A percentile compares a stretch with the other conserved stretches of the same genome.
phyloP scores from a whole-genome alignment of 306 rosid species.

The Lathyrus sativus region DNA sequence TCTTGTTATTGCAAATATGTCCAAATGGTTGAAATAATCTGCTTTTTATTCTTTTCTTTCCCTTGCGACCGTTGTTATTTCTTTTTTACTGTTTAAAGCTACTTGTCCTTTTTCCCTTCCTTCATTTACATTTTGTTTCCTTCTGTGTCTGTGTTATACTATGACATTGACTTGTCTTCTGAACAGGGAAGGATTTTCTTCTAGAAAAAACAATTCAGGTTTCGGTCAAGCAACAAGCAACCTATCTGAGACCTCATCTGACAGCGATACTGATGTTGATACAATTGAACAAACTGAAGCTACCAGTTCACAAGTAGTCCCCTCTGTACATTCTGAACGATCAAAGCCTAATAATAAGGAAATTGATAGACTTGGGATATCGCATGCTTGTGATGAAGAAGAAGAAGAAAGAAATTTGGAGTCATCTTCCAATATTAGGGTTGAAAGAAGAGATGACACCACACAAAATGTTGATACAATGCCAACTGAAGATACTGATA shows the following conservation, averaged over 20 bases:
- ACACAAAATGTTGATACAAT: conserved; percentile 44
- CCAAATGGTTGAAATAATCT: conserved; percentile 26
- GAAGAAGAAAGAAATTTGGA: conserved; percentile 44
- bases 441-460: conserved; percentile 44
- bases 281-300: conserved; percentile 48
- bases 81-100: conserved; percentile 26
- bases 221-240: conserved; percentile 57
- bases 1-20: conserved; percentile 6
- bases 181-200: conserved; percentile 82
- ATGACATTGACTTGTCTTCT: conserved; percentile 38
- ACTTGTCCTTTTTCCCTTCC: background rate
- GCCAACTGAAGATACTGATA: conserved; percentile 40
- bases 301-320: conserved; percentile 48
- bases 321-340: conserved; percentile 47
- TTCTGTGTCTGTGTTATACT: conserved; percentile 28
- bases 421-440: conserved; percentile 35
- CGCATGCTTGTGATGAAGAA: conserved; percentile 48
- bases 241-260: conserved; percentile 54
- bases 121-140: background rate
- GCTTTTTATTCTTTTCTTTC: conserved; percentile 5
- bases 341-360: conserved; percentile 44
- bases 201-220: conserved; percentile 60
- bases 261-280: conserved; percentile 45
- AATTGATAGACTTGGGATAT: conserved; percentile 44
- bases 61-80: conserved; percentile 29